phyloP scores from a whole-genome alignment of 805 yeast genomes.

The Metschnikowia picachoensis region DNA sequence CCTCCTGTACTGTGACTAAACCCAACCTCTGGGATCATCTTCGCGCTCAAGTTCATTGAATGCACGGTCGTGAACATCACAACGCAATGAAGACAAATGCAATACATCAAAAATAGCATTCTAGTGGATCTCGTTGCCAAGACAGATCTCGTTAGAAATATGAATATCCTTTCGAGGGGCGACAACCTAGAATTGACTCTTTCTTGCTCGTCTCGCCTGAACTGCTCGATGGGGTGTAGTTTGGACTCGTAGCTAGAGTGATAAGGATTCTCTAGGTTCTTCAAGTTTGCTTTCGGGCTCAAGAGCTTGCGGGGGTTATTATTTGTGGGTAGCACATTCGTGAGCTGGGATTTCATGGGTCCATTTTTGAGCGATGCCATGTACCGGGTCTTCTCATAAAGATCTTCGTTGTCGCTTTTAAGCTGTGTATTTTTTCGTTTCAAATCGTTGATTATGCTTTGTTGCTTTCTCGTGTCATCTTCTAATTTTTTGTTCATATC shows the following conservation, averaged over 20 bases:
- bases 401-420: slow-evolving; percentile 69
- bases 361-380: slow-evolving; percentile 47
- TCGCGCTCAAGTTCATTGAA: slow-evolving; percentile 45
- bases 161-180: slow-evolving; percentile 74
- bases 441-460: slow-evolving; percentile 51
- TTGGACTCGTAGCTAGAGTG: slow-evolving; percentile 68
- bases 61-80: slow-evolving; percentile 63
- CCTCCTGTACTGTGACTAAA: slow-evolving; percentile 40
- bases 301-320: slow-evolving; percentile 14
- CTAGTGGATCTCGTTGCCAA: slow-evolving; percentile 71
- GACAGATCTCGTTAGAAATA: slow-evolving; percentile 68
- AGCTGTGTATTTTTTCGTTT: slow-evolving; percentile 60
- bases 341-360: slow-evolving; percentile 11
- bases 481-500: slow-evolving; percentile 80
- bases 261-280: slow-evolving; percentile 55
- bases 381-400: slow-evolving; percentile 75
- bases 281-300: slow-evolving; percentile 29
- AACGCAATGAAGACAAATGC: slow-evolving; percentile 68
- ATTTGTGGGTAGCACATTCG: background rate
- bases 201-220: slow-evolving; percentile 73
- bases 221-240: slow-evolving; percentile 78
- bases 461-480: slow-evolving; percentile 65
- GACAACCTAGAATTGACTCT: slow-evolving; percentile 68
- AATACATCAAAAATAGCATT: slow-evolving; percentile 67
- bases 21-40: slow-evolving; percentile 46